phyloP scores from a whole-genome alignment of 805 yeast species.

The Candida chauliodis region DNA sequence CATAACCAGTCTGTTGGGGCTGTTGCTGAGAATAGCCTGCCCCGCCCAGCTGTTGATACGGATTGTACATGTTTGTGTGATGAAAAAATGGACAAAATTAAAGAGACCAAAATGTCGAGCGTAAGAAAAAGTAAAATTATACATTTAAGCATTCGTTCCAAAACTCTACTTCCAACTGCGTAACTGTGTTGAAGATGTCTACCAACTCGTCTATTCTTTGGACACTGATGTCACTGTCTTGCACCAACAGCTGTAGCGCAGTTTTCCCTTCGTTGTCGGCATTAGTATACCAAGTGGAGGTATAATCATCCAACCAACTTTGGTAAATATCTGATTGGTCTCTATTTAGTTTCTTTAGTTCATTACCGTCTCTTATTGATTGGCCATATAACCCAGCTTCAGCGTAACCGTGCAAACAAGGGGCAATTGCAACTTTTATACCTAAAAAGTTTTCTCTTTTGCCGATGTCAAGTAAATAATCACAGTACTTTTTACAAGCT shows the following conservation, averaged over 20 bases:
- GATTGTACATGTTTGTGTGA: constrained; percentile 38
- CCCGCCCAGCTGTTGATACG: constrained; percentile 33
- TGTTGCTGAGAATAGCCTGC: constrained; percentile 10
- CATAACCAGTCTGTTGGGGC: constrained; percentile 18
- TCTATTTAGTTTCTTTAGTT: constrained; percentile 18
- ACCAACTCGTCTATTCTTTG: constrained; percentile 50
- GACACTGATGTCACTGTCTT: constrained; percentile 27
- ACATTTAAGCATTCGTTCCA: constrained; percentile 52
- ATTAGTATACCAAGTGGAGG: constrained; percentile 51
- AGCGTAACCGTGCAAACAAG: constrained; percentile 72
- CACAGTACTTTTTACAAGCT: constrained; percentile 59
- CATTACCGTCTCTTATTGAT: constrained; percentile 15
- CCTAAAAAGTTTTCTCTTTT: constrained; percentile 56
- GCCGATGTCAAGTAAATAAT: constrained; percentile 55
- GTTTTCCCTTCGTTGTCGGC: constrained; percentile 51
- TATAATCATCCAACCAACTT: constrained; percentile 64
- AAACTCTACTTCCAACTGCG: constrained; percentile 58
- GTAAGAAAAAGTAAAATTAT: too few species aligned
- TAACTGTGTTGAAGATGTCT: constrained; percentile 57
- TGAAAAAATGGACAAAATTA: too few species aligned
- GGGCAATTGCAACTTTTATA: constrained; percentile 65
- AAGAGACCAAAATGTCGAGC: too few species aligned
- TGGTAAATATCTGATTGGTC: constrained; percentile 30
- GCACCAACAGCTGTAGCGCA: constrained; percentile 44
- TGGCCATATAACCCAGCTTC: constrained; percentile 46